Conservation (phyloP, 208 protist genomes). For the Leptomonas seymouri region DNA sequence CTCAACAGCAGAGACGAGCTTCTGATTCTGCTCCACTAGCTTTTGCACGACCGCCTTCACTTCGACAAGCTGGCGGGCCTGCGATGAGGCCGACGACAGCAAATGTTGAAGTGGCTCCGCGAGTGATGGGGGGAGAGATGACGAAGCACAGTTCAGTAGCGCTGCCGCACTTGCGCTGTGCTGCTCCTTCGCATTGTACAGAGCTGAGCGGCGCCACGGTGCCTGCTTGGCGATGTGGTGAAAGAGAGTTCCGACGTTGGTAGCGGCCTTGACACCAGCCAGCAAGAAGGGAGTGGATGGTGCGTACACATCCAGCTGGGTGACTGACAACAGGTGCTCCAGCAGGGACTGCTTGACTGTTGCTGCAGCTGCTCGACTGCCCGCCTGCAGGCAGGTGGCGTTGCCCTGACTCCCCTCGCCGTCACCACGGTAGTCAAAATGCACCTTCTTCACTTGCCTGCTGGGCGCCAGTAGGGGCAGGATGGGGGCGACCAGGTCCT, state of each 20-base stretch:
- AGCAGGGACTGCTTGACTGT: not conserved
- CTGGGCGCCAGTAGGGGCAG: not conserved
- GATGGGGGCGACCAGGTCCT: not conserved
- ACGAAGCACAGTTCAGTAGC: not conserved
- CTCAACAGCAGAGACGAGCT: slow-evolving; percentile 14
- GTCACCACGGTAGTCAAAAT: no score
- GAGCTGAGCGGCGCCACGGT: not conserved
- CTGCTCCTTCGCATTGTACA: not conserved
- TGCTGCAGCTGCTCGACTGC: not conserved
- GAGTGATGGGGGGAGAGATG: not conserved
- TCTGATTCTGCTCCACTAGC: slow-evolving; percentile 20
- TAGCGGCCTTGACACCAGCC: not conserved
- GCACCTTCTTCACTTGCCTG: no score
- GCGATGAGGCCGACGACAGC: not conserved
- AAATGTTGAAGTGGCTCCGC: slow-evolving; percentile 10
- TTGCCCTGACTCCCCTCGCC: no score
- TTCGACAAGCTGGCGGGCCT: slow-evolving; percentile 1
- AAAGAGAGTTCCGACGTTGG: not conserved
- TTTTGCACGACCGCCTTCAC: slow-evolving; percentile 10
- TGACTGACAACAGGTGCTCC: slow-evolving; percentile 3
- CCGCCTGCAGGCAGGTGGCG: no score
- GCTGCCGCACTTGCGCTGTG: not conserved
- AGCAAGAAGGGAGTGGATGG: slow-evolving; percentile 2
- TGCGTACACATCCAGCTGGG: slow-evolving; percentile 15
- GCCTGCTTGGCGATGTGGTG: not conserved